Base-by-base conservation (phyloP, 2,329 filamentous ascomycete genomes). In the Monosporascus sp. region DNA sequence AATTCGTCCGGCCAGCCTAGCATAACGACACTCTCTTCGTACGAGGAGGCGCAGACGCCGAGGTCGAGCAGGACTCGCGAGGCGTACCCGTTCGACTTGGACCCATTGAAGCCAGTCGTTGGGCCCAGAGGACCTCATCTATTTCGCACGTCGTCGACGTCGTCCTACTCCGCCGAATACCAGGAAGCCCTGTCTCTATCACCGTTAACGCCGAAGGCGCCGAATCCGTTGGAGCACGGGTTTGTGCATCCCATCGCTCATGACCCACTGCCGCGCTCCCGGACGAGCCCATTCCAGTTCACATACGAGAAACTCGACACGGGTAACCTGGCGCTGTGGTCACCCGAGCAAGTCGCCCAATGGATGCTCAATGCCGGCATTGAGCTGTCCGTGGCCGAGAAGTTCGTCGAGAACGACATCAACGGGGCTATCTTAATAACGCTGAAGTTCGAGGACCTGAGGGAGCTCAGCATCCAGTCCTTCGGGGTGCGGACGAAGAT, bases 341-440 rank as follows among this genome's bases (percentile, higher is more conserved):
- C 82, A 15, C 86, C 89, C 3, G 80, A 85, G 65, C 86, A 90
- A 72, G 89, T 94, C 44, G 88, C 88, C 52, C 85, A 89, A 65
- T 94, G 89, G 82, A 94, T 97, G 90, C 82, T 86, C 65, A 83
- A 90, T 68, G 83, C 86, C 45, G 90, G 89, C 61, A 85, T 96
- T 67, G 92, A 96, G 67, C 74, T 83, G 50, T 74, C 79, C 7
- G 79, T 93, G 49, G 86, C 94, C 11, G 86, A 95, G 64, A 89
- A 88, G 62, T 97, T 99, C 65, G 80, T 92, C 57, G 82, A 88
- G 63, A 95, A 99, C 69, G 93, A 99, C 67, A 97, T 99, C 69
- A 90, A 87, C 25, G 93, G 93, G 15, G 80, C 85, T 5, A 89
- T 97, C 52, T 76, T 97, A 20, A 85, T 96, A 50, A 91, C 93